A percentile compares a stretch with the other conserved stretches of the same genome.
phyloP scores from a whole-genome alignment of 768 basidiomycete species.

The Termitomyces sp. region DNA sequence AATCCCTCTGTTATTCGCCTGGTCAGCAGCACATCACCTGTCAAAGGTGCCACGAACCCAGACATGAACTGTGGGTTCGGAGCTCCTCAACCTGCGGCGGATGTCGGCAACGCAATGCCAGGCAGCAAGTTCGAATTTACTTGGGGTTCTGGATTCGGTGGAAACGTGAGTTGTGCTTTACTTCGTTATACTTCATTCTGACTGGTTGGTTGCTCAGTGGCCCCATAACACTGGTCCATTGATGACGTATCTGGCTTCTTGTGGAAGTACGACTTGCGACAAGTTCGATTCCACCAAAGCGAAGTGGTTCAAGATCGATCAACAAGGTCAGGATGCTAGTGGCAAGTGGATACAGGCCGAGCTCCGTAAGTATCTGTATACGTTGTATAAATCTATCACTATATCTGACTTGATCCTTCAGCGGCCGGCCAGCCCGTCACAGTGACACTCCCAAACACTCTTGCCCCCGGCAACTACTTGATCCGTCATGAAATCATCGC shows the following conservation, averaged over 20 bases:
- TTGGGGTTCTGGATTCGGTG: conserved; percentile 6
- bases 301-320: conserved; percentile 73
- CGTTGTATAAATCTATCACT: background rate
- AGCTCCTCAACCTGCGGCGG: conserved; percentile 41
- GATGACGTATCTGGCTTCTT: conserved; percentile 72
- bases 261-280: conserved; percentile 54
- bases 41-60: conserved; percentile 54
- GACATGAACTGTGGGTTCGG: conserved; percentile 59
- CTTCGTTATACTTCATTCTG: background rate
- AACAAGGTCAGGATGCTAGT: conserved; percentile 40
- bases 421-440: conserved; percentile 39
- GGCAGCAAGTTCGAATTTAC: conserved; percentile 5
- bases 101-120: conserved; percentile 45
- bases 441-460: conserved; percentile 43
- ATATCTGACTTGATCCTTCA: conserved; percentile 12
- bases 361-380: conserved; percentile 39
- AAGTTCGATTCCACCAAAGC: conserved; percentile 56
- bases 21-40: conserved; percentile 33
- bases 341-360: conserved; percentile 50
- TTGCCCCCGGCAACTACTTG: conserved; percentile 70
- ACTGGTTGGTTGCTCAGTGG: conserved; percentile 27
- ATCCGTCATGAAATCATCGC: conserved; percentile 80
- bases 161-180: conserved; percentile 24
- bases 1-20: conserved; percentile 39
- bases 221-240: conserved; percentile 63